Evolutionary conservation across 371 early-diverging fungal species (phyloP), one percentile per base, ranked within the genome.

Genomic region (Capillidium rhysosporum): DNA sequence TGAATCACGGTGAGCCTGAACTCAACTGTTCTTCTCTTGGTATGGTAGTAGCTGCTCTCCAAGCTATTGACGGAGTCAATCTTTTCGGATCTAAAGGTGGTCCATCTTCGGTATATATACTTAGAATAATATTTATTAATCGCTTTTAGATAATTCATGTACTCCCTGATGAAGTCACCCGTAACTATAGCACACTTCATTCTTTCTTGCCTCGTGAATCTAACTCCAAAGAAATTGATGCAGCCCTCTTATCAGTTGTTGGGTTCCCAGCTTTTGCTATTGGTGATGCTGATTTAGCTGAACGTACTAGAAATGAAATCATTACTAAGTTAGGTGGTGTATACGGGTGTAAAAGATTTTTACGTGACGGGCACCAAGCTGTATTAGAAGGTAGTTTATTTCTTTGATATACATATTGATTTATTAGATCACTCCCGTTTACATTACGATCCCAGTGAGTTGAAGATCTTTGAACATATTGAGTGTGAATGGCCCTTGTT

Each of bases 401-500:
- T 5, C 4, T 26, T 24, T 8, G 38, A 39, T 25, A 12, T 23
- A 46, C 8, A 29, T 9, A 1, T 16, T 31, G 0, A 34, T 34
- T 34, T 34, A 7, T 34, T 56, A 65, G 86, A 90, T 62, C 77
- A 75, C 1, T 59, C 67, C 0, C 79, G 86, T 39, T 68, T 87
- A 40, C 83, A 89, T 58, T 91, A 91, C 62, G 79, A 88, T 23
- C 72, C 86, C 8, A 78, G 79, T 39, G 91, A 91, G 58, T 73
- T 91, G 51, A 75, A 77, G 59, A 70, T 84, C 16, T 91, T 91
- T 62, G 86, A 89, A 57, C 65, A 76, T 52, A 79, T 91, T 46
- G 91, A 91, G 62, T 85, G 80, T 26, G 91, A 91, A 63, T 91
- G 91, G 91, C 91, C 91, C 2, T 62, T 91, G 10, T 91, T 91